Evolutionary conservation across 23 red algal species (phyloP).

Genomic region (Agarophyton chilense): DNA sequence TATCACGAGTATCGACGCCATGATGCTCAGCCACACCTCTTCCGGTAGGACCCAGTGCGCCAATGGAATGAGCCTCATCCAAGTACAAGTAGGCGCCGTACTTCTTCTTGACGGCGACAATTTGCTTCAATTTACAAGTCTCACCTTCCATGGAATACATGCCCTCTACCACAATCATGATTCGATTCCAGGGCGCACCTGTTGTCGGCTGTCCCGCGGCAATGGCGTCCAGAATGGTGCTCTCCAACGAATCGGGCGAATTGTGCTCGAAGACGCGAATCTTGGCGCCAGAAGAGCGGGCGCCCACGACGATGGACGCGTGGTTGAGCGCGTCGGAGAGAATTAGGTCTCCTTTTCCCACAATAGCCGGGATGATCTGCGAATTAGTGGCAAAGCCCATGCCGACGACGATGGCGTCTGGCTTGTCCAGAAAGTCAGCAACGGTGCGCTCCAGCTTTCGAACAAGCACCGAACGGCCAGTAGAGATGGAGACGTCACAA

Average conservation of each 20-base stretch:
- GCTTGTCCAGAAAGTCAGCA: slow-evolving; percentile 87
- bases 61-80: slow-evolving; percentile 99
- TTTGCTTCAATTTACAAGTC: slow-evolving; percentile 78
- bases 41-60: slow-evolving; percentile 88
- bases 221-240: slow-evolving; percentile 72
- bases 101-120: slow-evolving; percentile 90
- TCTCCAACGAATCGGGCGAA: slow-evolving; percentile 70
- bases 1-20: slow-evolving; percentile 77
- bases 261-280: slow-evolving; percentile 96
- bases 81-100: slow-evolving; percentile 96
- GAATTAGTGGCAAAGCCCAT: slow-evolving; percentile 99
- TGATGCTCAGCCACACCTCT: slow-evolving; percentile 92
- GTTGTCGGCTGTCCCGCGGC: slow-evolving; percentile 82
- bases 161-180: slow-evolving; percentile 96
- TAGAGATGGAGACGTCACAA: slow-evolving; percentile 66
- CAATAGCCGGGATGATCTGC: slow-evolving; percentile 87
- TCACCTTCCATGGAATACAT: slow-evolving; percentile 99
- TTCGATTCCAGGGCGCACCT: slow-evolving; percentile 83
- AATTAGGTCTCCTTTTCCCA: slow-evolving; percentile 88
- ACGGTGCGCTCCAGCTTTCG: slow-evolving; percentile 85
- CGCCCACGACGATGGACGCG: slow-evolving; percentile 91
- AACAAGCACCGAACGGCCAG: slow-evolving; percentile 64
- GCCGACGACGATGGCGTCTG: slow-evolving; percentile 87
- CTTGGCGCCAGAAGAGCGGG: slow-evolving; percentile 84
- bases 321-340: slow-evolving; percentile 97